A percentile compares a stretch with the other conserved stretches of the same genome.
Evolutionary conservation across 768 basidiomycete species (phyloP).

Genomic region (Cyathus striatus): DNA sequence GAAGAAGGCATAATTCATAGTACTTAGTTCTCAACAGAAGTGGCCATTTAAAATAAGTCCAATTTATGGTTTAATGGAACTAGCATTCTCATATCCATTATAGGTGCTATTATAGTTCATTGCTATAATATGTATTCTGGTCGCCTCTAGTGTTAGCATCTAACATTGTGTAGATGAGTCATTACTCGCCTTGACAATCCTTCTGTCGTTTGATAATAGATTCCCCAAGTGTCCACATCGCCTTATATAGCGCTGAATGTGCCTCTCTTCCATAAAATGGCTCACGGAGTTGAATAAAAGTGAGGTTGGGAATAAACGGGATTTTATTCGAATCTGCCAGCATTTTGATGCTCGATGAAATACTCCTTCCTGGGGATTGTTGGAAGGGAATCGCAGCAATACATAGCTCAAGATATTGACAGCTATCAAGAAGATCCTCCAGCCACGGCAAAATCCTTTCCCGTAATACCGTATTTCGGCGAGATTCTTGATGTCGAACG

Average conservation of each 20-base stretch:
- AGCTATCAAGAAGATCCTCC: background rate
- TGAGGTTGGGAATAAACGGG: constrained; percentile 26
- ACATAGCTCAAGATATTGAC: background rate
- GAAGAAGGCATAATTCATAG: no score
- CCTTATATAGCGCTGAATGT: constrained; percentile 24
- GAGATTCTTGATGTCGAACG: background rate
- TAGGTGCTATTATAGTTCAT: no score
- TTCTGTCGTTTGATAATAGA: constrained; percentile 17
- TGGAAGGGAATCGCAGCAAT: background rate
- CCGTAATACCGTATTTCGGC: no score
- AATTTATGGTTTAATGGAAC: no score
- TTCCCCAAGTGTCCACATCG: constrained; percentile 28
- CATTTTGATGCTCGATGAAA: background rate
- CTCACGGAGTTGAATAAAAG: constrained; percentile 30
- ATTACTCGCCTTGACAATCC: constrained; percentile 13
- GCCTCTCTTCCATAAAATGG: constrained; percentile 33
- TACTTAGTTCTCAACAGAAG: no score
- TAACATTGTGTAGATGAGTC: background rate
- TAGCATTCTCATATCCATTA: no score
- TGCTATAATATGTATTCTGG: background rate
- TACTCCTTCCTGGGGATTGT: background rate
- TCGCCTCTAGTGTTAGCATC: background rate
- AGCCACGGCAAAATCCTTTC: background rate
- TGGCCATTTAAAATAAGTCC: no score
- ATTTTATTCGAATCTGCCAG: background rate